Base-by-base conservation (phyloP, 208 protist species). In the Angomonas ambiguus region DNA sequence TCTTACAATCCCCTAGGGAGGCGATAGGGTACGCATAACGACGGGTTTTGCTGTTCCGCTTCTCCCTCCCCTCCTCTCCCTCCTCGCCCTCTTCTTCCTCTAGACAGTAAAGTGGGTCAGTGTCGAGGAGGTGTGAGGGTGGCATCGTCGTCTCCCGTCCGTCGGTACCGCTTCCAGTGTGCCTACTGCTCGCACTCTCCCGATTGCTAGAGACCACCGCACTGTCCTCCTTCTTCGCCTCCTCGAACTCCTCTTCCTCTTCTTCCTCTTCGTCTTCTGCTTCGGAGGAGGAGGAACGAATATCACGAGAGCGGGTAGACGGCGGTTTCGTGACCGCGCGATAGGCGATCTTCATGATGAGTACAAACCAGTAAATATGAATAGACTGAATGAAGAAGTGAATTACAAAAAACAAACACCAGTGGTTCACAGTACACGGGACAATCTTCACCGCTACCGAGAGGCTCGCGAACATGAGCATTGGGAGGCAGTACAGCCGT, bases 361-460 rank as follows among this genome's bases (percentile, higher is more conserved):
- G 60, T 30, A 45, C 33, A 28, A 70, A 72, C 78, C 78, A 84
- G 48, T 69, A 80, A 11, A 84, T 1, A 58, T 84, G 78, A 6
- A 84, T 61, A 25, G 61, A 58, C 65, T 84, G 78, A 22, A 83
- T 41, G 22, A 73, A 30, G 20, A 64, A 56, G 28, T 73, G 61
- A 25, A 79, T 60, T 24, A 76, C 55, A 32, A 76, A 11, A 25
- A 63, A 42, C 28, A 80, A 56, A 27, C 76, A 42, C 63, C 65
- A 76, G 35, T 38, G 60, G 42, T 35, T 72, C 20, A 74, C 25
- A 33, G 66, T 76, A 34, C 51, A 62, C 4, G 51, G 65, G 24
- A 53, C 45, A 49, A 80, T 49, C 24, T 69, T 59, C 20, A 67
- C 28, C n/a, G 20, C 48, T 22, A 71, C 25, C 33, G 27, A 20